These are phyloP conservation scores for Talaromyces sp. DNA, from an alignment of 2,329 filamentous ascomycete species.

Conservation along the genomic window DNA sequence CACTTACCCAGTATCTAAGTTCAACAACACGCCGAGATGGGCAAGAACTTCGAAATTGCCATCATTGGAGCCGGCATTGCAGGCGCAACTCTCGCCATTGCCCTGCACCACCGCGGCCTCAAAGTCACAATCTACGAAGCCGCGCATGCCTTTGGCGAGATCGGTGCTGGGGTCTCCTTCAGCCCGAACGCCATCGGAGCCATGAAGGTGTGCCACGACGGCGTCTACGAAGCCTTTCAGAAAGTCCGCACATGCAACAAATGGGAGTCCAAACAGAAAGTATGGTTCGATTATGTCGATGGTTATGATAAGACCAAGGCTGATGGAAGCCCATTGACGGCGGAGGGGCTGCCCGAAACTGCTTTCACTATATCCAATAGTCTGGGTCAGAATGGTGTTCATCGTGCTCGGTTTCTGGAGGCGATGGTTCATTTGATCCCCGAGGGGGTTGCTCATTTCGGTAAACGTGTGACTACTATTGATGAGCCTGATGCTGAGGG, in stretches of 20 bases:
- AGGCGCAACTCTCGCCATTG: constrained; percentile 36
- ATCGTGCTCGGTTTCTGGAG: constrained; percentile 19
- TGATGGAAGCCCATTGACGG: not conserved
- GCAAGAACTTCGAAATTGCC: constrained; percentile 24
- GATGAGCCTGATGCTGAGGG: not conserved
- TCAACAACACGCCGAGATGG: not conserved
- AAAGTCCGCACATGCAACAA: constrained; percentile 14
- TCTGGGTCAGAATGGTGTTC: constrained; percentile 13
- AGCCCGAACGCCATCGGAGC: constrained; percentile 13
- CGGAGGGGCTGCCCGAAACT: not conserved
- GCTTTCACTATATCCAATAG: not conserved
- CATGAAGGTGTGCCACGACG: constrained; percentile 13
- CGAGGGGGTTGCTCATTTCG: constrained; percentile 9
- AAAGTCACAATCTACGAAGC: constrained; percentile 23
- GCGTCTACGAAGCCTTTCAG: constrained; percentile 10
- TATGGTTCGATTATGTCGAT: constrained; percentile 13
- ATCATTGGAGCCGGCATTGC: constrained; percentile 42
- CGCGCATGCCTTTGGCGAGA: constrained; percentile 23
- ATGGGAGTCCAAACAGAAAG: constrained; percentile 11
- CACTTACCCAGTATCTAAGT: not conserved
- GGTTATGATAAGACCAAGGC: not conserved
- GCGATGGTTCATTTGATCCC: constrained; percentile 16
- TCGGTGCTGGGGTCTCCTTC: constrained; percentile 21
- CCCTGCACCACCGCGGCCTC: constrained; percentile 30
- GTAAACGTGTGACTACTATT: constrained; percentile 3